phyloP scores from a whole-genome alignment of 306 rosid species.

The Echinosophora koreensis region DNA sequence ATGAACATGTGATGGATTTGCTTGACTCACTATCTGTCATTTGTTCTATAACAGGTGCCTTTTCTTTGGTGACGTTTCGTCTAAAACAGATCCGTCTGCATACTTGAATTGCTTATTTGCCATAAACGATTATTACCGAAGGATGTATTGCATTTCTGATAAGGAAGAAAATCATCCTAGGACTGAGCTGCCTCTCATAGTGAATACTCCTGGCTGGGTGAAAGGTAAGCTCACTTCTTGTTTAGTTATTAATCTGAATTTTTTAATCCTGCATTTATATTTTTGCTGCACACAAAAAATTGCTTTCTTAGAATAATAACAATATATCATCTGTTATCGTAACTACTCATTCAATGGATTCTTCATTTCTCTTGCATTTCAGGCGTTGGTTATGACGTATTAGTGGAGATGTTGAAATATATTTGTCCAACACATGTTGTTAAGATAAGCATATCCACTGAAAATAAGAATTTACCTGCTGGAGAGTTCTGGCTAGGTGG shows the following conservation, averaged over 20 bases:
- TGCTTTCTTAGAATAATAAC: constrained; percentile 30
- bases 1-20: constrained; percentile 36
- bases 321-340: constrained; percentile 19
- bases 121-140: constrained; percentile 68
- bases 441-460: constrained; percentile 74
- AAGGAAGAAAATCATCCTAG: constrained; percentile 50
- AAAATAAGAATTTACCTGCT: constrained; percentile 78
- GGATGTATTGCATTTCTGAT: constrained; percentile 51
- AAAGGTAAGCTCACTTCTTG: constrained; percentile 64
- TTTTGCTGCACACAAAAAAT: constrained; percentile 18
- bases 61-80: constrained; percentile 90
- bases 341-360: constrained; percentile 26
- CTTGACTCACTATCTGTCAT: constrained; percentile 37
- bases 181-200: constrained; percentile 76
- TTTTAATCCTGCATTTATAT: constrained; percentile 27
- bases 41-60: constrained; percentile 62
- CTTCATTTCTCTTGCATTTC: constrained; percentile 42
- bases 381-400: constrained; percentile 85
- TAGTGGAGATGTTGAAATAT: constrained; percentile 79
- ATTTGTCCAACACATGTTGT: constrained; percentile 84
- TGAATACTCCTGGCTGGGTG: constrained; percentile 98
- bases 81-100: constrained; percentile 71
- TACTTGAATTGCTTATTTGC: constrained; percentile 62
- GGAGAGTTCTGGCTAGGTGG: constrained; percentile 84
- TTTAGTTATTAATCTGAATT: constrained; percentile 27